Evolutionary conservation across 164 flowering plant species (phyloP).

Genomic region (Dillenia turbinata): DNA sequence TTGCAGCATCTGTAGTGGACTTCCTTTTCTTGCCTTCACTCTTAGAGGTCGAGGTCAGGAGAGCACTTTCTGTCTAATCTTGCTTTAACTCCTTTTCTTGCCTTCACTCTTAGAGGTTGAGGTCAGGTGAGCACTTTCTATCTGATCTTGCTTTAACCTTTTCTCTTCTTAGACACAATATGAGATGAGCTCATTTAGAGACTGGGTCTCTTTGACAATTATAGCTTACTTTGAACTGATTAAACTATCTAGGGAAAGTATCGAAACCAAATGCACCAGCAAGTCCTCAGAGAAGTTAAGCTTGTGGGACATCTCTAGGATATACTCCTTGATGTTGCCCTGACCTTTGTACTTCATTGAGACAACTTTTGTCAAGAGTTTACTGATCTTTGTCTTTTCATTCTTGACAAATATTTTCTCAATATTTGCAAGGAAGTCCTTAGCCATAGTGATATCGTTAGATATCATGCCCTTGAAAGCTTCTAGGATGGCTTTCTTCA

Average conservation of each 20-base stretch:
- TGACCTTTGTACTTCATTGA: slow-evolving; percentile 9
- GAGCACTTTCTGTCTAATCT: too few species aligned
- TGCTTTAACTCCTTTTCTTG: too few species aligned
- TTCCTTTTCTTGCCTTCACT: not conserved
- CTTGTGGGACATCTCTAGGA: not conserved
- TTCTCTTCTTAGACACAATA: not conserved
- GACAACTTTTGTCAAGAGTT: not conserved
- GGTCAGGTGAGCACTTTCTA: not conserved
- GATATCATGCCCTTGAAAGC: not conserved
- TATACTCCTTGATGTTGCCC: not conserved
- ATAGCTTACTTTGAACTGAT: not conserved
- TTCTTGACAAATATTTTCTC: not conserved
- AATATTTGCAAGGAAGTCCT: not conserved
- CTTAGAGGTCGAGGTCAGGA: too few species aligned
- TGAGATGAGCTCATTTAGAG: not conserved
- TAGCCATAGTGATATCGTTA: not conserved
- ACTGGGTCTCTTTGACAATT: slow-evolving; percentile 2
- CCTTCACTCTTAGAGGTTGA: not conserved
- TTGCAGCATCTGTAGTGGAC: not conserved
- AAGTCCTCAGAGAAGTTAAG: slow-evolving; percentile 1
- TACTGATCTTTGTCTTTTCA: slow-evolving; percentile 1
- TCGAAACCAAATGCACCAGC: not conserved
- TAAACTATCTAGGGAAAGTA: slow-evolving; percentile 1
- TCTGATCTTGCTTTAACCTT: not conserved
- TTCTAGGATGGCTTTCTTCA: not conserved